Base-by-base conservation (phyloP, 306 rosid species). In the Dryas drummondii region DNA sequence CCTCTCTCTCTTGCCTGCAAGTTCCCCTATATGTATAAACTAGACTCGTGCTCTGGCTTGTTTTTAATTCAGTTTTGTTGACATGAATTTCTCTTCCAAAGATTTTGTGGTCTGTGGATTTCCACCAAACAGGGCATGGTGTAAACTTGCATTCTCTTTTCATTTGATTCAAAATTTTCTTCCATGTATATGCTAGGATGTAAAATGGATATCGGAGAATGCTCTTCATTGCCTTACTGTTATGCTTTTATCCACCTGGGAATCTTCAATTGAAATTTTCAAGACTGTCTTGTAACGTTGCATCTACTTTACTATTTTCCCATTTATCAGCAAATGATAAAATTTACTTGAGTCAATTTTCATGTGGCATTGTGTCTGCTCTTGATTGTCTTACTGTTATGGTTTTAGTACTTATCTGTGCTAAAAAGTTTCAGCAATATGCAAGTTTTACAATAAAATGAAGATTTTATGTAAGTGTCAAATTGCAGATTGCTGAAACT, bases 1-100 rank as follows among this genome's bases (percentile, higher is more conserved):
- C 73, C 68, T 57, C 27, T 72, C 72, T 27, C 61, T 57, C 61
- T 46, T 46, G 37, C 57, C 19, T n/a, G 59, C 72, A 37, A 7
- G 41, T 76, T 55, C 51, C 14, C 32, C 56, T 61, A 45, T 61
- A 7, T 4, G 15, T 7, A 12, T 37, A 45, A 48, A 19, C 32
- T 67, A 54, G 45, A 22, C 74, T 70, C 32, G 12, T 57, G 66
- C 40, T 17, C 46, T 49, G n/a, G 11, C 44, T 32, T 41, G 8
- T 54, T 13, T 12, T 12, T 0, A 2, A 13, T 2, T 60, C 17
- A 60, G 45, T 45, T 60, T 32, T 60, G 44, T 60, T 27, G 26
- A 60, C 44, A 32, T 60, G 46, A 60, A 60, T 60, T 32, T 60
- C 10, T 40, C 52, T 16, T 16, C 56, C 45, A 45, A 13, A 26